phyloP scores from a whole-genome alignment of 352 stramenopile species.

The Phytophthora citricola region DNA sequence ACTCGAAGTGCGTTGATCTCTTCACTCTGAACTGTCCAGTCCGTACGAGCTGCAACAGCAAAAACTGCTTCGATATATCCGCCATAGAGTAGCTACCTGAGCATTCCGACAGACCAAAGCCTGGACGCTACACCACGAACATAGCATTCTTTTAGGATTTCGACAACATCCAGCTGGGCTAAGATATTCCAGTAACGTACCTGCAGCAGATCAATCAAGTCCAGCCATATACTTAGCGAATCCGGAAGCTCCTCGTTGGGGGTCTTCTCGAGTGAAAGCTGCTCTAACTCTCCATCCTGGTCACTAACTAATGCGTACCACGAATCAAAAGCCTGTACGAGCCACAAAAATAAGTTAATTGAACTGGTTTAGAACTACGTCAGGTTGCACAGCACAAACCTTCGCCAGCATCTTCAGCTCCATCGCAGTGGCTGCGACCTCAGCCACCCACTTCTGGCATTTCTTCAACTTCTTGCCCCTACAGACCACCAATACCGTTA shows the following conservation, averaged over 20 bases:
- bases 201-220: slow-evolving; percentile 79
- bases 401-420: slow-evolving; percentile 63
- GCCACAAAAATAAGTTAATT: not conserved
- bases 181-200: slow-evolving; percentile 32
- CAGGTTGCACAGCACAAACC: slow-evolving; percentile 1
- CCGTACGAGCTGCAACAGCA: slow-evolving; percentile 33
- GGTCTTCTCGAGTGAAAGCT: slow-evolving; percentile 53
- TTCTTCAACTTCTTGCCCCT: slow-evolving; percentile 80
- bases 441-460: slow-evolving; percentile 82
- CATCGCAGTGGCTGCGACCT: slow-evolving; percentile 63
- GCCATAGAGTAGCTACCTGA: slow-evolving; percentile 36
- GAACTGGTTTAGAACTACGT: not conserved
- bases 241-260: slow-evolving; percentile 74
- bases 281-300: slow-evolving; percentile 24
- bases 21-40: slow-evolving; percentile 36
- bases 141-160: slow-evolving; percentile 7
- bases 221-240: slow-evolving; percentile 72
- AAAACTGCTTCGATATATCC: slow-evolving; percentile 60
- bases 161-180: no score
- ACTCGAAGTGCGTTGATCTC: slow-evolving; percentile 18
- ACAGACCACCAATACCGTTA: not conserved
- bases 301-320: slow-evolving; percentile 76
- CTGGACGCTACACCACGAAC: slow-evolving; percentile 45
- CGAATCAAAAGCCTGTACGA: slow-evolving; percentile 68
- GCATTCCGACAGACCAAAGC: slow-evolving; percentile 66